Base-by-base conservation (phyloP, 208 protist species). In the Trypanosoma scelopori region DNA sequence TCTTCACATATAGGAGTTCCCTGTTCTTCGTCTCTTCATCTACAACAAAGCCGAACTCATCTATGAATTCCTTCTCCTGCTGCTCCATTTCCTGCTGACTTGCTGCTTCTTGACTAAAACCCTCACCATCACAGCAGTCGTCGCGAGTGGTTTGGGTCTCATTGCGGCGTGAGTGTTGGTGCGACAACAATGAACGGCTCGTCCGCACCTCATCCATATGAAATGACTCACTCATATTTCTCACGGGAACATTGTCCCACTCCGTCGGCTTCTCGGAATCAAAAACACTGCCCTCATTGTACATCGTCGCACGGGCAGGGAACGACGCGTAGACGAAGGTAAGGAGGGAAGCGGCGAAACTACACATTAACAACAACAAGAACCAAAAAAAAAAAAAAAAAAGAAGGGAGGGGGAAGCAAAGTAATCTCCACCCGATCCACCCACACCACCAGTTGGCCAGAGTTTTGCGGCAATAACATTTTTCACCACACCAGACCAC, bases 21-120 rank as follows among this genome's bases (percentile, higher is more conserved):
- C 52, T 65, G 20, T 76, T 69, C 59, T 85, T 79, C 16, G 68
- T 64, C 22, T 87, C 77, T 55, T 90, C 81, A 76, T 92, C 81
- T 25, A 96, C 72, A 1, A 92, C 71, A 50, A 96, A 96, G 41
- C 91, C 91, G 64, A 96, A 96, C 80, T 96, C 87, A 72, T 96
- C 87, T 1, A 96, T 78, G 50, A 96, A 89, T 59, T 72, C 65
- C 56, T 81, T 75, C 59, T 93, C 85, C 15, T 89, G 79, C 16
- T 89, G 79, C 20, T 77, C 49, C 78, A 62, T 39, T 82, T 77
- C 30, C 80, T 71, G 15, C 41, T 11, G 18, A 43, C 48, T 56
- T 5, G 22, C n/a, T 42, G 48, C 3, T 42, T 12, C 11, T 3
- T 28, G 15, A 13, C 25, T 46, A 16, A 27, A 7, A 0, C 3